Conservation (phyloP, 257 asterid species). For the Agastache rugosa region DNA sequence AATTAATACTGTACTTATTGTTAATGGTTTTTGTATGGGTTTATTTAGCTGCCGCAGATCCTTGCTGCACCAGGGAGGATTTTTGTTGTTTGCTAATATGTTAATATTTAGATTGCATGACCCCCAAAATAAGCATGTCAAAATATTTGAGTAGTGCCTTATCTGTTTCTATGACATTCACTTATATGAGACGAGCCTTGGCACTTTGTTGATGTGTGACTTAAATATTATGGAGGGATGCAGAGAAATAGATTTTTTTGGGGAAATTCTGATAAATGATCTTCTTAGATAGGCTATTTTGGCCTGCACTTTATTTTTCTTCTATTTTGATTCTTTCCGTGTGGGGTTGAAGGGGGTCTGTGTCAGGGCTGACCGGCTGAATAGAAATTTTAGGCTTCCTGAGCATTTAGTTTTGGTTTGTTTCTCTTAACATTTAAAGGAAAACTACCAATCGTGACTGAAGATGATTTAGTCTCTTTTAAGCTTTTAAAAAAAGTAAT, state of each 20-base stretch:
- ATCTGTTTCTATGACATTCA: not conserved
- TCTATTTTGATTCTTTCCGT: not conserved
- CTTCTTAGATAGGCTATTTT: not conserved
- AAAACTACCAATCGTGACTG: not conserved
- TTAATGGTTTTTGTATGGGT: conserved; percentile 1
- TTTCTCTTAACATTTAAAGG: conserved; percentile 3
- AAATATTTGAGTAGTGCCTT: not conserved
- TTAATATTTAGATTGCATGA: conserved; percentile 12
- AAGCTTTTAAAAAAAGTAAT: not conserved
- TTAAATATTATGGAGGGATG: not conserved
- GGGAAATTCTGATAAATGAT: not conserved
- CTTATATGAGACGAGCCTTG: conserved; percentile 3
- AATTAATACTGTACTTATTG: not conserved
- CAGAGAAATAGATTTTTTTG: not conserved
- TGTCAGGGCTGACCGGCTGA: not conserved
- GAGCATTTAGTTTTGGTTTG: not conserved
- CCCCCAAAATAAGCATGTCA: not conserved
- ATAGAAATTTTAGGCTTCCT: not conserved
- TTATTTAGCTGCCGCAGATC: not conserved
- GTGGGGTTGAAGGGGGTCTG: not conserved
- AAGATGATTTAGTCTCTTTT: conserved; percentile 11
- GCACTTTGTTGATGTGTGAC: not conserved
- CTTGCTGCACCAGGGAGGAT: conserved; percentile 1
- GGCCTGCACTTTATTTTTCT: not conserved
- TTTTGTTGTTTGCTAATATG: not conserved